Evolutionary conservation across 441 rosid species (phyloP), one percentile per base, ranked within the genome.

Genomic region (Heliophila coronopifolia): DNA sequence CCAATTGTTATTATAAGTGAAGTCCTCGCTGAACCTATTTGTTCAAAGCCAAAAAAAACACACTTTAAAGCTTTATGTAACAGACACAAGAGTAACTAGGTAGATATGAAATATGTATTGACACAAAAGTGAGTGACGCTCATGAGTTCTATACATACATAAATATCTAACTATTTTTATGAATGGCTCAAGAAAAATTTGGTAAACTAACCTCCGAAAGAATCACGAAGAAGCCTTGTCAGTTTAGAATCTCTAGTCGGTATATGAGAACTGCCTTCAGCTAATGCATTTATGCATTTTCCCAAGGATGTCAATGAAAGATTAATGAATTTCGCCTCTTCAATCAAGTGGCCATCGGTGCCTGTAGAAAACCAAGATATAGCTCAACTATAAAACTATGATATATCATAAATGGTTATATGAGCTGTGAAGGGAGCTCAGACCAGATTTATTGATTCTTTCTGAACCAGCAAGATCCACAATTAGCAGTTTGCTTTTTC

Each of bases 401-500:
- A 34, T 20, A 22, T 2, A 20, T 36, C 40, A 36, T 14, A 22
- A 27, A 23, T 30, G 18, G 13, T 15, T 40, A 30, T 48, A 48
- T 26, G 31, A 51, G 38, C 15, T 41, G 25, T 3, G 38, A 58
- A 31, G 9, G 3, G 42, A 20, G n/a, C 18, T 55, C 72, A 42
- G 46, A 86, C 97, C 97, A 62, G 95, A 86, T 77, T 90, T 90
- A 66, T 81, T 86, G 40, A 90, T 39, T 68, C 98, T 78, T 77
- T 90, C 98, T 24, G 95, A 90, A 49, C 95, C 98, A 13, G 94
- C 94, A 64, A 90, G 98, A 80, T 90, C 98, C 63, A 84, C 87
- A 25, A 90, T 77, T 50, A 90, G 68, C 66, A 90, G 72, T 70
- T 90, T 90, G 84, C 94, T 82, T 73, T 77, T 90, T 73, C 86